Percentiles rank a stretch among this genome's conserved stretches.
Evolutionary conservation across 2,329 filamentous ascomycete genomes (phyloP).

Genomic region (Escovopsis sp.): DNA sequence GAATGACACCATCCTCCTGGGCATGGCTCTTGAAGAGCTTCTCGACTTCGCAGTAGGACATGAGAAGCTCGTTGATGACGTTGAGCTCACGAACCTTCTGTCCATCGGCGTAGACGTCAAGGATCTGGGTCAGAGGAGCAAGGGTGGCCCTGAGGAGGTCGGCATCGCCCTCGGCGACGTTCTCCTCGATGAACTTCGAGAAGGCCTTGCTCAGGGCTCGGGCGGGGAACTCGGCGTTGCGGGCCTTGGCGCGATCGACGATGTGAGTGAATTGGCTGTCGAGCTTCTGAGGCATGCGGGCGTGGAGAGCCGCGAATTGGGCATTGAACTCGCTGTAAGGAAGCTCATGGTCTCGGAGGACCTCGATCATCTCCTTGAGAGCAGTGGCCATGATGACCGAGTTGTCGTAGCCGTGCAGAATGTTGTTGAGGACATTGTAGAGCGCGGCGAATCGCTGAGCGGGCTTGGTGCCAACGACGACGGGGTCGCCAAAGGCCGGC

Average conservation of each 20-base stretch:
- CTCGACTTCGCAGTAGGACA: slow-evolving; percentile 73
- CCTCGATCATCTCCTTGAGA: slow-evolving; percentile 76
- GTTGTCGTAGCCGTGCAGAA: slow-evolving; percentile 90
- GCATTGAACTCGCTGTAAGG: slow-evolving; percentile 95
- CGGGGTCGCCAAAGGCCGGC: slow-evolving; percentile 71
- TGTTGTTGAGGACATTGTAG: slow-evolving; percentile 67
- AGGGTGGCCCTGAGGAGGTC: slow-evolving; percentile 60
- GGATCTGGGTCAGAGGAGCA: slow-evolving; percentile 60
- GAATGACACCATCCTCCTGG: slow-evolving; percentile 85
- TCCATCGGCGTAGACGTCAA: slow-evolving; percentile 70
- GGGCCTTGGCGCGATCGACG: slow-evolving; percentile 66
- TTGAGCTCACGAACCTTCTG: slow-evolving; percentile 81
- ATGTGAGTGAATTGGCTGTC: slow-evolving; percentile 70
- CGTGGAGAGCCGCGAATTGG: slow-evolving; percentile 91
- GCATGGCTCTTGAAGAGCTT: slow-evolving; percentile 74
- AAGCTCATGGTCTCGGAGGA: slow-evolving; percentile 76
- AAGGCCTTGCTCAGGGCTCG: slow-evolving; percentile 76
- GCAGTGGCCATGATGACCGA: slow-evolving; percentile 86
- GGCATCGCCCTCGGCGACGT: slow-evolving; percentile 57
- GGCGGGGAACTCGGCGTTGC: slow-evolving; percentile 79
- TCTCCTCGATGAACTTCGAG: slow-evolving; percentile 78
- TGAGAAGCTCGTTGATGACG: slow-evolving; percentile 65
- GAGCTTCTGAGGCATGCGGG: slow-evolving; percentile 90
- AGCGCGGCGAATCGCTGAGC: slow-evolving; percentile 74
- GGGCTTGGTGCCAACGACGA: slow-evolving; percentile 80